Conservation (phyloP, 345 rosid genomes). For the Murraya paniculata region DNA sequence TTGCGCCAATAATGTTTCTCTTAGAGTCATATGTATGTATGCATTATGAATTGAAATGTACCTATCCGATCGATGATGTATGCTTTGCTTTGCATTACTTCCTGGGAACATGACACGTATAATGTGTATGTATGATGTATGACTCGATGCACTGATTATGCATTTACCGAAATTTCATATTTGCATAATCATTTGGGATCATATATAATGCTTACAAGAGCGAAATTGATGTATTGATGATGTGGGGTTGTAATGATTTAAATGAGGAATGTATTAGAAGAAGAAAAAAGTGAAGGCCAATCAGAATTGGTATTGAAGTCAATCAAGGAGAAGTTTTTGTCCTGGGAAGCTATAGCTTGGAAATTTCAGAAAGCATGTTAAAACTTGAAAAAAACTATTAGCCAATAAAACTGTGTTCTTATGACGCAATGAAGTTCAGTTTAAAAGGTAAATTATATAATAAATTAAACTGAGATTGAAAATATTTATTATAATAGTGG, state of each 20-base stretch:
- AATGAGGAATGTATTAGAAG: constrained; percentile 14
- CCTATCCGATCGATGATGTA: background rate
- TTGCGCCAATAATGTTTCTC: constrained; percentile 7
- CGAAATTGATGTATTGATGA: constrained; percentile 14
- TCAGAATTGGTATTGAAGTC: constrained; percentile 26
- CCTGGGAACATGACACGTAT: background rate
- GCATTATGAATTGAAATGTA: constrained; percentile 7
- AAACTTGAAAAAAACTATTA: constrained; percentile 14
- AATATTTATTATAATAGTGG: constrained; percentile 13
- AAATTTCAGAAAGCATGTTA: constrained; percentile 9
- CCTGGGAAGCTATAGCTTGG: background rate
- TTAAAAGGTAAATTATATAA: constrained; percentile 31
- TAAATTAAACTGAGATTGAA: constrained; percentile 16
- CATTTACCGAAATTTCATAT: constrained; percentile 8
- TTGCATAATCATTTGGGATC: constrained; percentile 31
- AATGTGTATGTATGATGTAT: background rate
- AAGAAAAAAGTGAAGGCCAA: constrained; percentile 4
- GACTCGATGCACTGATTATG: constrained; percentile 5
- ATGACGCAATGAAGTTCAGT: constrained; percentile 35
- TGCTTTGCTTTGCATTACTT: background rate
- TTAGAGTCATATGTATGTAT: background rate
- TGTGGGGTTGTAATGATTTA: constrained; percentile 29
- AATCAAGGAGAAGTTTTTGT: constrained; percentile 16
- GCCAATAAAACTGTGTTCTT: constrained; percentile 19
- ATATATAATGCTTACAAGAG: constrained; percentile 21